Base-by-base conservation (phyloP, 2,329 filamentous ascomycete species). In the Aspergillus clavatus region DNA sequence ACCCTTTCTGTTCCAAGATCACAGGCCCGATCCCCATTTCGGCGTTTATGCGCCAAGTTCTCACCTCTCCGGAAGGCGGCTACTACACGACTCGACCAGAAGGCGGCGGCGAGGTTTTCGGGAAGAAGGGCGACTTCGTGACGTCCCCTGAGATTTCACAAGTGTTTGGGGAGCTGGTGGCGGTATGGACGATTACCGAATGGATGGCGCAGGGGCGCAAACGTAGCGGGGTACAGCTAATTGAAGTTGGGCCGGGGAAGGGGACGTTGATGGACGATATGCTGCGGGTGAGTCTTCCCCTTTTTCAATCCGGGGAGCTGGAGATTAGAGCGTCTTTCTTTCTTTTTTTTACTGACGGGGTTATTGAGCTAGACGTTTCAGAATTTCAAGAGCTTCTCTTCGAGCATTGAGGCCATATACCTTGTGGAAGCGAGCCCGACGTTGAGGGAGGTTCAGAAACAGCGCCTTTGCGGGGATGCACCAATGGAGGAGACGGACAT, bases 211-310 rank as follows among this genome's bases (percentile, higher is more conserved):
- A 98, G 66, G 90, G 89, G 12, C 78, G 77, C 48, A 86, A 80
- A 44, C 80, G 73, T 49, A 75, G 78, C 23, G 88, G 87, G 21
- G 83, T 96, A 12, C 86, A 96, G 64, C 75, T 98, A 53, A 89
- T 98, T 61, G 93, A 98, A 69, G 83, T 97, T 55, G 93, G 93
- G 0, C 93, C 93, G 3, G 93, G 93, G 10, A 82, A 91, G 65
- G 93, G 93, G 11, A 98, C 93, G 11, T 72, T 98, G 58, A 98
- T 98, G 91, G 88, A 91, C 69, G 93, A 98, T 72, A 87, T 97
- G 71, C 71, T 98, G 55, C 79, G 93, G 58, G 89, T 93, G 75
- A 65, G 83, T 65, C n/a, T 23, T 48, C 19, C 16, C 7, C 3
- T 7, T 33, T 11, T n/a, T 11, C n/a, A n/a, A n/a, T n/a, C n/a